Base-by-base conservation (phyloP, 768 basidiomycete genomes). In the Austroboletus festivus region DNA sequence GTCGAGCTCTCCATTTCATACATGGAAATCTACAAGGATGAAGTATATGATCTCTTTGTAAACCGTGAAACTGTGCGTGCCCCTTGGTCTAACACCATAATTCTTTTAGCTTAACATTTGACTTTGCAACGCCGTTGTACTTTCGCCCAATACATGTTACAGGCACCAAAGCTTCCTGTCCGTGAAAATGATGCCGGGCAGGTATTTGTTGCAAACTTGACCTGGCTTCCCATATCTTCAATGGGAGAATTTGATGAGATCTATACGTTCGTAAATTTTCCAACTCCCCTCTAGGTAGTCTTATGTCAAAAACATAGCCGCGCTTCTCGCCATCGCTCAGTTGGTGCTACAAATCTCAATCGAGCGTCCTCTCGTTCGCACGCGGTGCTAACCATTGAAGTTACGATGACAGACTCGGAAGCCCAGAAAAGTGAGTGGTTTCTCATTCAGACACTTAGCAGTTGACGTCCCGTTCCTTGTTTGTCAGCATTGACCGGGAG, bases 11-110 rank as follows among this genome's bases (percentile, higher is more conserved):
- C 73, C 5, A 71, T 87, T 13, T 86, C 86, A 1, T 93, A 93
- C 53, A 87, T 90, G 81, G 91, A 94, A 64, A 90, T 94, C 45
- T 90, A 93, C 69, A 89, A 89, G 60, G 91, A 94, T 60, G 92
- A 94, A 53, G 86, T 88, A 3, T 93, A 89, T 58, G 92, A 93
- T 62, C 76, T 95, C 21, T 76, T 94, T 3, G 88, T 88, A 1
- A 73, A 78, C 44, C 73, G 86, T 44, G 86, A 86, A 48, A 80
- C 75, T 46, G 86, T 85, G 58, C 19, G 80, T 73, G 23, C 16
- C 23, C 3, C 39, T 38, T n/a, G 3, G 24, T 28, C 22, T n/a
- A 20, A 18, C 24, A 24, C 22, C 7, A 3, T 24, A 21, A 6
- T 37, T 16, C 13, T 31, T 39, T 16, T n/a, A 8, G 9, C 13